Conservation (phyloP, 371 early-diverging fungal genomes). For the Mortierella sp. region DNA sequence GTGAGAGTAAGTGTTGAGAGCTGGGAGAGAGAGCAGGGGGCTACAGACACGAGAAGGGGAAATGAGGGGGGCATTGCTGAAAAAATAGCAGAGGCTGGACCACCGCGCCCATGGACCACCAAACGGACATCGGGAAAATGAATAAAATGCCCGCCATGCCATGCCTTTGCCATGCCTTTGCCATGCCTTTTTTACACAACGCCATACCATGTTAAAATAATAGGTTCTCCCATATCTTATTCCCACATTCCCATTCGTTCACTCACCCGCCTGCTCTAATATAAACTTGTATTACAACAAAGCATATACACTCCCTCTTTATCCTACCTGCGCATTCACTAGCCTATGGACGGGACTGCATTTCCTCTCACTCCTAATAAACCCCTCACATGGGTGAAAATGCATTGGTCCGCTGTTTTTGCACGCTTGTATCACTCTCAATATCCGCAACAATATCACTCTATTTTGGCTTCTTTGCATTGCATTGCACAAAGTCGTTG, state of each 20-base stretch:
- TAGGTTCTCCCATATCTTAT: slow-evolving; percentile 1
- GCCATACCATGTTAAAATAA: not conserved
- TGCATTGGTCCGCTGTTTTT: slow-evolving; percentile 6
- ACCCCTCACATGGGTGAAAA: slow-evolving; percentile 6
- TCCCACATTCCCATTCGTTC: slow-evolving; percentile 30
- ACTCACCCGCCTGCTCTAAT: not conserved
- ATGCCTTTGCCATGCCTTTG: not conserved
- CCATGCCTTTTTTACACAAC: slow-evolving; percentile 8
- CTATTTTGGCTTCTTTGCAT: not conserved
- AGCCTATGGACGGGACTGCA: slow-evolving; percentile 12
- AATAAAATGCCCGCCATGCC: not conserved
- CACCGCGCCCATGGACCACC: not conserved
- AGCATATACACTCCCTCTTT: slow-evolving; percentile 1
- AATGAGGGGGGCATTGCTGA: not conserved
- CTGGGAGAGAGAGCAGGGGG: no score
- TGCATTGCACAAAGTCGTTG: not conserved
- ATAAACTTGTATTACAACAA: not conserved
- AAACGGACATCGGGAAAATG: slow-evolving; percentile 8
- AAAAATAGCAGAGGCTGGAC: not conserved
- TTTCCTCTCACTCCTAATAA: slow-evolving; percentile 5
- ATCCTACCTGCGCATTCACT: not conserved
- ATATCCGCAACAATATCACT: not conserved
- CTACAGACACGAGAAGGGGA: slow-evolving; percentile 1
- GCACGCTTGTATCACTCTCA: not conserved
- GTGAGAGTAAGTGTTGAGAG: not conserved